A percentile compares a stretch with the other conserved stretches of the same genome.
Evolutionary conservation across 2,329 filamentous ascomycete genomes (phyloP).

Genomic region (Colletotrichum noveboracense): DNA sequence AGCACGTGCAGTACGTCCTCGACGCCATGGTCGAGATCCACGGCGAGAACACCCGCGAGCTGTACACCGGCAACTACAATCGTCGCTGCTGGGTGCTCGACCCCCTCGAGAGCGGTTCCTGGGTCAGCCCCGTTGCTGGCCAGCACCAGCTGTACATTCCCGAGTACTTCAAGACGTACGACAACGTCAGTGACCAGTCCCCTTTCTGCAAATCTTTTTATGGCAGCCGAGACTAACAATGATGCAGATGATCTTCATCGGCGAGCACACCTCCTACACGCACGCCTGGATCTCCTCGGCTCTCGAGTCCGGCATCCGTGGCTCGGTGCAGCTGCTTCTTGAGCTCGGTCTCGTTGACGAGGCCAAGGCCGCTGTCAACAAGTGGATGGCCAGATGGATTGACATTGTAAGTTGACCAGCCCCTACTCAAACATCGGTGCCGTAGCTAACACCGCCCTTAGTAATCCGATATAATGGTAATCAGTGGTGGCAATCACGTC

Average conservation of each 20-base stretch:
- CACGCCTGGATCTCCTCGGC: constrained; percentile 75
- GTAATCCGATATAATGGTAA: background rate
- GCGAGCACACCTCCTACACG: constrained; percentile 74
- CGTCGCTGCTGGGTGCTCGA: constrained; percentile 71
- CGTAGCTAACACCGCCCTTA: background rate
- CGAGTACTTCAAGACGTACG: constrained; percentile 74
- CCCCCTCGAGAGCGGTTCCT: constrained; percentile 65
- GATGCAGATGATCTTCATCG: constrained; percentile 66
- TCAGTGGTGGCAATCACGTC: background rate
- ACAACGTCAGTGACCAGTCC: constrained; percentile 44
- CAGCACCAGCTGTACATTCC: constrained; percentile 75
- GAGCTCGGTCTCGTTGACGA: constrained; percentile 73
- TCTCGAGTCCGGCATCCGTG: constrained; percentile 70
- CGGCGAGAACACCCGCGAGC: constrained; percentile 60
- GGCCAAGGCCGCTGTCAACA: constrained; percentile 66
- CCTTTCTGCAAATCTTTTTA: background rate
- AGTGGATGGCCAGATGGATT: constrained; percentile 76
- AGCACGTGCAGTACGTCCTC: constrained; percentile 68
- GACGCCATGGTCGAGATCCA: constrained; percentile 73
- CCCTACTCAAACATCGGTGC: background rate
- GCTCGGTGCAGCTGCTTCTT: constrained; percentile 67
- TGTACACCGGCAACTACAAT: constrained; percentile 70
- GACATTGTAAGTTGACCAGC: constrained; percentile 36
- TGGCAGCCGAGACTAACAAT: background rate
- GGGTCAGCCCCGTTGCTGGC: constrained; percentile 64